phyloP scores from a whole-genome alignment of 2,329 filamentous ascomycete genomes.

The Ascochyta lentis region DNA sequence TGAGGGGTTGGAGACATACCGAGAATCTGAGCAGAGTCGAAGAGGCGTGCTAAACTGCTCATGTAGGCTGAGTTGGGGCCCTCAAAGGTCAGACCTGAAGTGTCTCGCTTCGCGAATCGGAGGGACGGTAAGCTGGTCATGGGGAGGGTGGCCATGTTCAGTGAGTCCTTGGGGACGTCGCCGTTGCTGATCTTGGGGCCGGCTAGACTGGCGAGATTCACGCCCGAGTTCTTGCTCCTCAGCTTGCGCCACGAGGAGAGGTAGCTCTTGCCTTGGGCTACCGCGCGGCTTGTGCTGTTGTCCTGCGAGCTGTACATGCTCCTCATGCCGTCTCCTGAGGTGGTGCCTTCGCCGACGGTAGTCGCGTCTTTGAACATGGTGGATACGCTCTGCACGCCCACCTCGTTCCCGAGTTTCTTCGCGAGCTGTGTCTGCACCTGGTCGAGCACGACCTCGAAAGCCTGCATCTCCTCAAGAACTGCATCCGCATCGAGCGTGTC shows the following conservation, averaged over 20 bases:
- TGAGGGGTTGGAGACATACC: constrained; percentile 64
- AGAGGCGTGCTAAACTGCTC: constrained; percentile 85
- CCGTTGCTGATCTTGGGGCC: constrained; percentile 49
- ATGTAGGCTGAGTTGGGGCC: constrained; percentile 92
- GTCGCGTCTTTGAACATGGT: constrained; percentile 75
- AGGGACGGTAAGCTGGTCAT: constrained; percentile 79
- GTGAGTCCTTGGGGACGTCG: constrained; percentile 61
- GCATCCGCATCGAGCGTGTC: constrained; percentile 92
- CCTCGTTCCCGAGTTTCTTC: constrained; percentile 91
- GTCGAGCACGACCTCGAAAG: constrained; percentile 83
- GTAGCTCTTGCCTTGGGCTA: constrained; percentile 68
- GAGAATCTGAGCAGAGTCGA: constrained; percentile 90
- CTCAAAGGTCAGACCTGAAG: constrained; percentile 71
- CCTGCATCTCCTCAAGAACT: constrained; percentile 92
- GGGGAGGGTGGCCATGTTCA: constrained; percentile 60
- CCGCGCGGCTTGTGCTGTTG: constrained; percentile 41
- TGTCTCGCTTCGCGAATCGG: constrained; percentile 74
- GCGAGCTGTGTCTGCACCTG: constrained; percentile 77
- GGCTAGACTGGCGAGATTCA: constrained; percentile 57
- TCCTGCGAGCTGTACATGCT: constrained; percentile 39
- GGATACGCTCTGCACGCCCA: constrained; percentile 79
- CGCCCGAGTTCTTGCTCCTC: constrained; percentile 82
- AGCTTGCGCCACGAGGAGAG: constrained; percentile 90
- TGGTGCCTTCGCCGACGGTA: constrained; percentile 40
- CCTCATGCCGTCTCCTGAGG: constrained; percentile 31